These are phyloP conservation scores for Hemisphaericaspora nanyangensis DNA, from an alignment of 805 yeast genomes.

Conservation along the genomic window DNA sequence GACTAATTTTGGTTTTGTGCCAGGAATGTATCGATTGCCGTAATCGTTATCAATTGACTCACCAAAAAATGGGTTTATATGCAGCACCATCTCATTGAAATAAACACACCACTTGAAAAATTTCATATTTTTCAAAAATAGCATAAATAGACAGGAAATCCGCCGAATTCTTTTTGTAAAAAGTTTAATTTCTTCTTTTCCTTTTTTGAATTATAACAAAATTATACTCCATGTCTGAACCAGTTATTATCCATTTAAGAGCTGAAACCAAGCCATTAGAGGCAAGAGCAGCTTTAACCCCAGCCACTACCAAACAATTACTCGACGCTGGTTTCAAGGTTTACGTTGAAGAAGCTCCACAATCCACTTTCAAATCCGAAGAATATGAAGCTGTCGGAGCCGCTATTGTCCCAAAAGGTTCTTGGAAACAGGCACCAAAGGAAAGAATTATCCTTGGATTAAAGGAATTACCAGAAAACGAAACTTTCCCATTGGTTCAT, in stretches of 20 bases:
- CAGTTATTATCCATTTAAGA: constrained; percentile 77
- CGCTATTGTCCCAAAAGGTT: constrained; percentile 83
- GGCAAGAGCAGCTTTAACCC: constrained; percentile 96
- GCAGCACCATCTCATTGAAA: too few relatives aligned
- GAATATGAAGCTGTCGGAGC: constrained; percentile 86
- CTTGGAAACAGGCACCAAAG: constrained; percentile 89
- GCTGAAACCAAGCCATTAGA: constrained; percentile 97
- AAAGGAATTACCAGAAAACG: constrained; percentile 94
- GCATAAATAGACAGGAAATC: too few relatives aligned
- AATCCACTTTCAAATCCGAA: constrained; percentile 69
- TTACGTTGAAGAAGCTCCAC: constrained; percentile 82
- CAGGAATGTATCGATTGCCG: too few relatives aligned
- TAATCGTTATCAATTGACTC: background rate
- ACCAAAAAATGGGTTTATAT: too few relatives aligned
- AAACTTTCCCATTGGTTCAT: constrained; percentile 85
- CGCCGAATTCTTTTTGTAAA: background rate
- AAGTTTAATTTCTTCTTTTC: background rate
- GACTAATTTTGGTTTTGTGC: background rate
- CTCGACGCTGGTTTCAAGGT: constrained; percentile 85
- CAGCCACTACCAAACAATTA: constrained; percentile 79
- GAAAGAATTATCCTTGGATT: constrained; percentile 89
- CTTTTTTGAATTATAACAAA: background rate
- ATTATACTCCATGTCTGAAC: background rate
- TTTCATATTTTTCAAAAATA: too few relatives aligned
- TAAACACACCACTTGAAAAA: too few relatives aligned